phyloP scores from a whole-genome alignment of 176 grass and related monocot genomes.

The Coix lacrymajobi region DNA sequence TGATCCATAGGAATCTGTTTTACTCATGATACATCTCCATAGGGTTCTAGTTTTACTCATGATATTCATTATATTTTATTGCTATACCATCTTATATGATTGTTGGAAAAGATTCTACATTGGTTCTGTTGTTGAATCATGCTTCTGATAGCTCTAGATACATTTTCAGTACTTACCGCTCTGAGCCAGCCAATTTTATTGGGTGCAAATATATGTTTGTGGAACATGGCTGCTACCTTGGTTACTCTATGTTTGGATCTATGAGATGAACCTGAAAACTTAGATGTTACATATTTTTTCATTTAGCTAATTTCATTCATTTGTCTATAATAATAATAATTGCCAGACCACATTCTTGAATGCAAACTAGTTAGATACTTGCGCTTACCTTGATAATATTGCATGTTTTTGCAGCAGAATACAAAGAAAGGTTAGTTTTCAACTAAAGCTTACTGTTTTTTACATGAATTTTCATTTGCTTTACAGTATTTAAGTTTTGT shows the following conservation, averaged over 20 bases:
- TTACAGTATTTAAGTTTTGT: neutral
- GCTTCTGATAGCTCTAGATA: neutral
- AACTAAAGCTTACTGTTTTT: neutral
- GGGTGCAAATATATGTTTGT: neutral
- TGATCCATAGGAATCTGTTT: neutral
- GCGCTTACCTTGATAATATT: neutral
- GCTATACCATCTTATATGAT: neutral
- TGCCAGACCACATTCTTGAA: neutral
- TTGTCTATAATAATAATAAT: neutral
- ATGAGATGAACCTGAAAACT: neutral
- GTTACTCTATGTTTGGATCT: neutral
- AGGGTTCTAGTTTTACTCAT: neutral
- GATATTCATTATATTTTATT: neutral
- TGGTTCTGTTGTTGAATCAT: neutral
- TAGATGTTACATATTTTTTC: neutral
- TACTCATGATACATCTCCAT: neutral
- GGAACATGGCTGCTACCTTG: neutral
- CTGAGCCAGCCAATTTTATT: neutral
- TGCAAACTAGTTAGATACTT: neutral
- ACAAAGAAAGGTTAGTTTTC: neutral
- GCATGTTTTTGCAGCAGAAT: neutral
- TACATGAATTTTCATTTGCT: neutral
- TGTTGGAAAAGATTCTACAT: neutral
- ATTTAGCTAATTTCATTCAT: neutral
- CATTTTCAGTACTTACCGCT: neutral